Percentiles rank a stretch among this genome's conserved stretches.
These are phyloP conservation scores for Rhododendron williamsianum DNA, from an alignment of 148 eudicot genomes.

Conservation along the genomic window DNA sequence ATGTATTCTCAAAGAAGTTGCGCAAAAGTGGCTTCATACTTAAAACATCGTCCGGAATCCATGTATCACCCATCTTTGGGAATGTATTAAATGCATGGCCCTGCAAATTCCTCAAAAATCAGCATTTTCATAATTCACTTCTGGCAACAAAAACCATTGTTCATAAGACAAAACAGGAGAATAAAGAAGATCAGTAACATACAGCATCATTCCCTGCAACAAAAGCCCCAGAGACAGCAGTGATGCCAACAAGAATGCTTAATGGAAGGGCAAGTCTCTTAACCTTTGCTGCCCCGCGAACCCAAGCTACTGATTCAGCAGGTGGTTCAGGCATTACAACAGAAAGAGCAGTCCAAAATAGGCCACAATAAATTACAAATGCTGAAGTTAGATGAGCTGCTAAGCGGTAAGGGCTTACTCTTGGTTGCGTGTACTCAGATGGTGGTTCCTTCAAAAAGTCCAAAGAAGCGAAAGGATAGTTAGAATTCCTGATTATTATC, in stretches of 20 bases:
- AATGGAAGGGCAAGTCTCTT: constrained; percentile 81
- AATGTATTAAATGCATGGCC: constrained; percentile 95
- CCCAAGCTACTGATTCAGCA: constrained; percentile 88
- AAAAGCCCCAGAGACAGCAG: constrained; percentile 95
- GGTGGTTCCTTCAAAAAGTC: constrained; percentile 55
- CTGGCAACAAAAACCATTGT: not conserved
- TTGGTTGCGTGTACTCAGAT: constrained; percentile 78
- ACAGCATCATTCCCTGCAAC: constrained; percentile 99
- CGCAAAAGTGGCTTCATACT: constrained; percentile 82
- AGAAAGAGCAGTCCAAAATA: constrained; percentile 93
- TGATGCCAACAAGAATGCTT: constrained; percentile 79
- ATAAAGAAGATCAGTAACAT: constrained; percentile 23
- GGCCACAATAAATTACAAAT: constrained; percentile 78
- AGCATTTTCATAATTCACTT: not conserved
- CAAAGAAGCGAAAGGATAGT: not conserved
- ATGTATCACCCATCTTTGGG: constrained; percentile 94
- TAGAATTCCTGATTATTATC: not conserved
- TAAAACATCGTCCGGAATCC: constrained; percentile 94
- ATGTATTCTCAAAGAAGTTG: constrained; percentile 90
- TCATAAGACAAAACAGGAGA: not conserved
- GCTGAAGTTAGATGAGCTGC: constrained; percentile 98
- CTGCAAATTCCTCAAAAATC: constrained; percentile 29
- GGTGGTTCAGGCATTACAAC: constrained; percentile 99
- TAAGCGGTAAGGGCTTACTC: constrained; percentile 95
- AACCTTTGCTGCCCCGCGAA: constrained; percentile 83